phyloP scores from a whole-genome alignment of 2,329 filamentous ascomycete species.

The Colletotrichum phormii region DNA sequence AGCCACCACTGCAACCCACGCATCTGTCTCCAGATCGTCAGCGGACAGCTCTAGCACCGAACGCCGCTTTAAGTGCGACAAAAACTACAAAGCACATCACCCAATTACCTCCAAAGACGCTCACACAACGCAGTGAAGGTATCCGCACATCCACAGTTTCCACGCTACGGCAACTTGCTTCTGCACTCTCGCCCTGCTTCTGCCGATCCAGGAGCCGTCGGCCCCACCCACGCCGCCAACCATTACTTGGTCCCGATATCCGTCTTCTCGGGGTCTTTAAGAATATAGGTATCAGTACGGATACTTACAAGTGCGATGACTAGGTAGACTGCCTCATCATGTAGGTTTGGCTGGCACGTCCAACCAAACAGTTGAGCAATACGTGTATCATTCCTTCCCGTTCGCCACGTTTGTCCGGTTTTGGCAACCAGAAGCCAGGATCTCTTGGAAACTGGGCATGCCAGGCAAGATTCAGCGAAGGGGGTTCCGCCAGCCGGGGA shows the following conservation, averaged over 20 bases:
- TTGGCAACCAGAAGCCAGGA: no score
- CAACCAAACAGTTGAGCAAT: background rate
- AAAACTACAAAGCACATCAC: background rate
- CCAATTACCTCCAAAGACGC: background rate
- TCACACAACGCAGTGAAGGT: background rate
- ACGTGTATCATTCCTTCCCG: background rate
- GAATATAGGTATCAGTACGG: background rate
- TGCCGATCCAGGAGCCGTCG: slow-evolving; percentile 33
- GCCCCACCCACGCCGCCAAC: slow-evolving; percentile 32
- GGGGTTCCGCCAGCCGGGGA: slow-evolving; percentile 25
- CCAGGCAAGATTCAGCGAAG: background rate
- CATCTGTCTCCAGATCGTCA: slow-evolving; percentile 8
- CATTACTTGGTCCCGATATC: slow-evolving; percentile 1
- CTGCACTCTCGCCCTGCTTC: slow-evolving; percentile 14
- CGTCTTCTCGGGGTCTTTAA: background rate
- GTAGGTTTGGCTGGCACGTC: background rate
- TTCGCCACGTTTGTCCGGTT: no score
- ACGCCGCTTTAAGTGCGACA: slow-evolving; percentile 11
- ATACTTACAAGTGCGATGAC: background rate
- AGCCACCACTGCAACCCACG: slow-evolving; percentile 6
- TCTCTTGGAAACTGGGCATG: background rate
- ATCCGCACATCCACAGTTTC: background rate
- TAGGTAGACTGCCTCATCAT: background rate
- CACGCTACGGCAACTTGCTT: background rate
- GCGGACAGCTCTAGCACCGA: slow-evolving; percentile 27